Evolutionary conservation across 352 stramenopile species (phyloP), one percentile per base, ranked within the genome.

Genomic region (Globisporangium viniferum): DNA sequence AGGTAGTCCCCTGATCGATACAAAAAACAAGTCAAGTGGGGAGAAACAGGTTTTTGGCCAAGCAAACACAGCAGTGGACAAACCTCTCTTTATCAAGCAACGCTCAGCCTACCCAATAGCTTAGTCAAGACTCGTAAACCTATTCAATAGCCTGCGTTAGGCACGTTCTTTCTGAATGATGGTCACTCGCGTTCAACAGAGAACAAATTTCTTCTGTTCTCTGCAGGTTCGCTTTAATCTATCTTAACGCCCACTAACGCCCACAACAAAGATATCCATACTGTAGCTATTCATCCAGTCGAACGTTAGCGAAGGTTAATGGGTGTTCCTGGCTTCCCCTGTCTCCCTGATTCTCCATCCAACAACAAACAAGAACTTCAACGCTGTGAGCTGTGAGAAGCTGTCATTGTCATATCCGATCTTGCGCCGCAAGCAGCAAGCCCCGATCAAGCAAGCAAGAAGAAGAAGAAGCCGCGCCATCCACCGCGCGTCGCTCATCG

Each of bases 201-300:
- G 55, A 64, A 64, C 55, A 69, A 53, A 24, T 24, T 24, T 24
- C 33, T 39, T 33, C 18, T 60, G n/a, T 41, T 60, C 8, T 46
- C 14, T 24, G 54, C 31, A 12, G 12, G 9, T 9, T 41, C 22
- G 41, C 59, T 56, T 68, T 69, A 74, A 71, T 27, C 31, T 59
- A 24, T 59, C 8, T 39, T 58, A 72, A 76, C 72, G 18, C 44
- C 39, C 72, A 5, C 36, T 59, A 72, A 80, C 74, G 15, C 64
- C 63, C 71, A 54, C 8, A 58, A 22, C 49, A 31, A 46, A 58
- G 5, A 22, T 31, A 27, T 31, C 14, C 2, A 27, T 3, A 33
- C 12, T 39, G 15, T 31, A 15, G 63, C 27, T 35, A 7, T 46
- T 29, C 4, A 48, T 59, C 20, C 6, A 5, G 3, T 22, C 1